Base-by-base conservation (phyloP, 1,284 basidiomycete species). In the Cutaneotrichosporon spelunceum region DNA sequence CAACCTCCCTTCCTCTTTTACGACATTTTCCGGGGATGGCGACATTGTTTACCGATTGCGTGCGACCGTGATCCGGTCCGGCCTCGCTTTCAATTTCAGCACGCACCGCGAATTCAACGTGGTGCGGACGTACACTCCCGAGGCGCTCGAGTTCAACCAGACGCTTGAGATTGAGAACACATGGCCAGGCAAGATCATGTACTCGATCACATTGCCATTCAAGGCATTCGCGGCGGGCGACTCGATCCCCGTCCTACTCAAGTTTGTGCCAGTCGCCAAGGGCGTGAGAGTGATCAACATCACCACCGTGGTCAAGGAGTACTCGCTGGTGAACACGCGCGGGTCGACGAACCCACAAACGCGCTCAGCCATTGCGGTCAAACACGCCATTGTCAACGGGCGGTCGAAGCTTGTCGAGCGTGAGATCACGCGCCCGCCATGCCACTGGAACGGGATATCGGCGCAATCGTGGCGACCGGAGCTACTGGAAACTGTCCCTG, bases 161-260 rank as follows among this genome's bases (percentile, higher is more conserved):
- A 93, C 91, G 1, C 84, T 95, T 62, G 93, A 97, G 77, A 82
- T 84, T 57, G 92, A 95, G 78, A 95, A 94, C 77, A 93, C 91
- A 14, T 97, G 93, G 93, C 93, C 93, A 0, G 89, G 89, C 44
- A 97, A 95, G 80, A 81, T 94, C 76, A 93, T 93, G 89, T 93
- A 93, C 78, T 87, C 88, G 8, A 85, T 94, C 71, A 79, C 79
- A 0, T 64, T 80, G 2, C 79, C 79, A 11, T 78, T 73, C 72
- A 80, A 80, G 67, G 93, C 93, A 0, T 96, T 90, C 85, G 90
- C 91, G 0, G 89, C 88, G 0, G 92, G 93, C 6, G 92, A 95
- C 77, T 84, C 83, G 16, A 81, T 95, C 59, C 88, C 87, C 0
- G 87, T 90, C 0, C 81, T 89, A 23, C 84, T 92, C 78, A 95